Conservation (phyloP, 148 eudicot species). For the Chenopodium berlandieri region DNA sequence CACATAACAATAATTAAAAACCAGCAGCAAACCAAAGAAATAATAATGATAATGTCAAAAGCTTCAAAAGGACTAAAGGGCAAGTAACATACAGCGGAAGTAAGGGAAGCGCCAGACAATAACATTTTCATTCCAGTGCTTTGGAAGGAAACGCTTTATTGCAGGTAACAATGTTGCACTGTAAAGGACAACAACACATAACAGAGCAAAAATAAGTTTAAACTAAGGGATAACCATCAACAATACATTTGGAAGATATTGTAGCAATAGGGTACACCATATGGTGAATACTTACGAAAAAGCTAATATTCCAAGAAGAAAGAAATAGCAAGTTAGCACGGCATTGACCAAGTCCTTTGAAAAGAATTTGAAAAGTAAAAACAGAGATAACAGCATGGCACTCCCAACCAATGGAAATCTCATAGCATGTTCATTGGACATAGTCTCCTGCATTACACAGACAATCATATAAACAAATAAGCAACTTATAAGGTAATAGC, state of each 20-base stretch:
- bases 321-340: slow-evolving; percentile 86
- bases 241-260: not conserved
- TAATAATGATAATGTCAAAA: not conserved
- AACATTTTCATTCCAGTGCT: slow-evolving; percentile 75
- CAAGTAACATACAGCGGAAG: slow-evolving; percentile 51
- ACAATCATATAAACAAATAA: slow-evolving; percentile 9
- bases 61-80: slow-evolving; percentile 15
- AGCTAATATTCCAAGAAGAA: slow-evolving; percentile 85
- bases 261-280: slow-evolving; percentile 6
- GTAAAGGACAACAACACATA: slow-evolving; percentile 16
- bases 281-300: slow-evolving; percentile 70
- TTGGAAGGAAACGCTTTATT: slow-evolving; percentile 72
- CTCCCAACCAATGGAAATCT: slow-evolving; percentile 96
- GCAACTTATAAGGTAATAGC: not conserved
- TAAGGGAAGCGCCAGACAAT: slow-evolving; percentile 83
- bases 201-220: not conserved
- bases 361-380: slow-evolving; percentile 89
- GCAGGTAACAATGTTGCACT: slow-evolving; percentile 94
- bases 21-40: not conserved
- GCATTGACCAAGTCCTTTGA: slow-evolving; percentile 97
- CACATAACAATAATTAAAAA: too few species aligned
- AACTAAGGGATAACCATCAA: not conserved
- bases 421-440: slow-evolving; percentile 99
- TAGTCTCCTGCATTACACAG: slow-evolving; percentile 69
- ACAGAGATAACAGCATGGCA: slow-evolving; percentile 89